Conservation (phyloP, 139 green algal genomes). For the Tetradesmus obliquus region DNA sequence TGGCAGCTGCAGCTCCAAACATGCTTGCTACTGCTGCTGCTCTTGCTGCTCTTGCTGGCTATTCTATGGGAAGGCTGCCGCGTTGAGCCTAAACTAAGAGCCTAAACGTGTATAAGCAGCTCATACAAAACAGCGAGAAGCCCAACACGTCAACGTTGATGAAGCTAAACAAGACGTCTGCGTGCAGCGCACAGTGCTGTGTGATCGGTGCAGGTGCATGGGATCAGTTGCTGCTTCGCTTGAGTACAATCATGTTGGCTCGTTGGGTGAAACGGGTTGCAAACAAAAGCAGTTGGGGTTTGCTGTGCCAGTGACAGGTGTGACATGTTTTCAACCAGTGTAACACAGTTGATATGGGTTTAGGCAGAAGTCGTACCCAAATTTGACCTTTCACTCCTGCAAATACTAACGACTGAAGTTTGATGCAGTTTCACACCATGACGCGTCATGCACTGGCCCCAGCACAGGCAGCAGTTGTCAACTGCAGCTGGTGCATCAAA, state of each 20-base stretch:
- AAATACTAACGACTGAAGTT: too few relatives aligned
- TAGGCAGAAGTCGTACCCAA: too few relatives aligned
- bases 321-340: not conserved
- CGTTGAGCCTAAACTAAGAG: not conserved
- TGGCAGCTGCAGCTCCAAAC: slow-evolving; percentile 54
- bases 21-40: slow-evolving; percentile 44
- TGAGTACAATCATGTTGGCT: not conserved
- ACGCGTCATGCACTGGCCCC: too few relatives aligned
- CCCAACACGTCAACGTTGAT: not conserved
- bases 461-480: too few relatives aligned
- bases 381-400: too few relatives aligned
- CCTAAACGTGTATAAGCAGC: not conserved
- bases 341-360: too few relatives aligned
- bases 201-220: not conserved
- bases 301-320: not conserved
- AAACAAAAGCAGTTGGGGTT: not conserved
- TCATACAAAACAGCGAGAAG: not conserved
- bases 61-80: not conserved
- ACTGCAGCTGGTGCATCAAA: too few relatives aligned
- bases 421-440: too few relatives aligned
- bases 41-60: slow-evolving; percentile 1
- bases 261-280: not conserved
- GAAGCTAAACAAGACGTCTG: not conserved
- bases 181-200: not conserved
- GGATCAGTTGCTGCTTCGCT: not conserved